These are phyloP conservation scores for Fusarium secorum DNA, from an alignment of 2,329 filamentous ascomycete species.

Conservation along the genomic window DNA sequence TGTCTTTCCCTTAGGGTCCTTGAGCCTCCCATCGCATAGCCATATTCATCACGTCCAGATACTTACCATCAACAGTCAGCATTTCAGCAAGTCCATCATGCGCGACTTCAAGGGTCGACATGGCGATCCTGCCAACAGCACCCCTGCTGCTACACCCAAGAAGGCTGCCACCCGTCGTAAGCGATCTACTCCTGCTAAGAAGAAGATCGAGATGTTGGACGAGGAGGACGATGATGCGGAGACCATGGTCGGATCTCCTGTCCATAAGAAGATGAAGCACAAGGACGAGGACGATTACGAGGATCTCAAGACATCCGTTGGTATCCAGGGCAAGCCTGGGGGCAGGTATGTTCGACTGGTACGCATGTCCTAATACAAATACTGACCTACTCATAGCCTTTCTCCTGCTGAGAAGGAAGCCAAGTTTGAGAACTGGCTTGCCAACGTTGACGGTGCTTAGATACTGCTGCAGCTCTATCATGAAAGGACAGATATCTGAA, in stretches of 20 bases:
- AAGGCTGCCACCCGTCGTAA: slow-evolving; percentile 30
- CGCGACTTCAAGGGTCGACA: slow-evolving; percentile 46
- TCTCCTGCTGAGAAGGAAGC: slow-evolving; percentile 9
- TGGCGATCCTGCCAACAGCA: slow-evolving; percentile 4
- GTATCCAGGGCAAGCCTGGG: slow-evolving; percentile 6
- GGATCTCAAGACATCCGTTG: slow-evolving; percentile 25
- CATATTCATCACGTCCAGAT: not conserved
- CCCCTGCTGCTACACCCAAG: slow-evolving; percentile 25
- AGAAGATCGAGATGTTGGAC: slow-evolving; percentile 17
- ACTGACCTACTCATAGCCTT: slow-evolving; percentile 21
- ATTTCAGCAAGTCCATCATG: slow-evolving; percentile 51
- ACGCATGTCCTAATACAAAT: not conserved
- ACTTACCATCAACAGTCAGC: slow-evolving; percentile 44
- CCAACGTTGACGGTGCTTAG: not conserved
- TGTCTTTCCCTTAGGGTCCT: not conserved
- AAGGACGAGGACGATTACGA: slow-evolving; percentile 33
- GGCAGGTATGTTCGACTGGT: slow-evolving; percentile 24
- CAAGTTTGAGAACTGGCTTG: slow-evolving; percentile 27
- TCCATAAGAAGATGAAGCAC: slow-evolving; percentile 45
- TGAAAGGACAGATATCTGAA: not conserved
- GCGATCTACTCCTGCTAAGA: slow-evolving; percentile 31
- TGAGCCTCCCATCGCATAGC: not conserved
- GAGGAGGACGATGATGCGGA: slow-evolving; percentile 28
- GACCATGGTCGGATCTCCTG: slow-evolving; percentile 18
- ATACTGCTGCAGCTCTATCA: not conserved